phyloP scores from a whole-genome alignment of 805 yeast species.

The Starmerella davenportii region DNA sequence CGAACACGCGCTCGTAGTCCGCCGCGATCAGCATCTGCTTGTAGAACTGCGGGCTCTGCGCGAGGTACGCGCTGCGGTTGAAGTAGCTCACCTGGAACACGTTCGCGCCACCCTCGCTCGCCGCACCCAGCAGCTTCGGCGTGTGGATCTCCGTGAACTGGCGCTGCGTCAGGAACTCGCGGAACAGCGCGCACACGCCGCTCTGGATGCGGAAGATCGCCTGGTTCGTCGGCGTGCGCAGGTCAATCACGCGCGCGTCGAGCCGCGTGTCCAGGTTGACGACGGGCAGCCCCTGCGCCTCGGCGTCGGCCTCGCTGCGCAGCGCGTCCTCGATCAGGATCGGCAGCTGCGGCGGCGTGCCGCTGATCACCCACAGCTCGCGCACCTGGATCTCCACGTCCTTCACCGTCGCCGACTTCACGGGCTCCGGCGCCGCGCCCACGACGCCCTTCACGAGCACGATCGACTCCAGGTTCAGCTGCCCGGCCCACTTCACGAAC shows the following conservation, averaged over 20 bases:
- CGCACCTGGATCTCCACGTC: conserved; percentile 68
- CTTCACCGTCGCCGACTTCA: conserved; percentile 81
- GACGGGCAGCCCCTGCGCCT: conserved; percentile 74
- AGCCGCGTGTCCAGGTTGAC: conserved; percentile 93
- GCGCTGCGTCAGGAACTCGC: conserved; percentile 56
- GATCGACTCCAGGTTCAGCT: conserved; percentile 73
- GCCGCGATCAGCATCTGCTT: conserved; percentile 97
- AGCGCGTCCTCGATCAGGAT: conserved; percentile 91
- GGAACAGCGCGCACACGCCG: conserved; percentile 73
- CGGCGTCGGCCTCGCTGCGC: conserved; percentile 71
- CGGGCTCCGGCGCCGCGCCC: conserved; percentile 64
- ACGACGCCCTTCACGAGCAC: conserved; percentile 80
- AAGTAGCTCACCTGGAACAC: conserved; percentile 88
- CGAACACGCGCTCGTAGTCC: conserved; percentile 91
- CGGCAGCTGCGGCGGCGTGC: conserved; percentile 84
- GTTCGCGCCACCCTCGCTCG: conserved; percentile 96
- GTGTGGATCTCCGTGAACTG: conserved; percentile 86
- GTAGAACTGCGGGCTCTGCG: conserved; percentile 96
- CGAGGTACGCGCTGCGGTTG: conserved; percentile 80
- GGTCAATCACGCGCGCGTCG: conserved; percentile 86
- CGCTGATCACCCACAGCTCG: conserved; percentile 59
- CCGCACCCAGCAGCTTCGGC: conserved; percentile 86
- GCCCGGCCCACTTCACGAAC: conserved; percentile 90
- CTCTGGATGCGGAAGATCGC: conserved; percentile 88
- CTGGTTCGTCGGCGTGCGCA: conserved; percentile 93